Evolutionary conservation across 1,284 basidiomycete species (phyloP).

Genomic region (Ceratorhiza oryzae-sativae): DNA sequence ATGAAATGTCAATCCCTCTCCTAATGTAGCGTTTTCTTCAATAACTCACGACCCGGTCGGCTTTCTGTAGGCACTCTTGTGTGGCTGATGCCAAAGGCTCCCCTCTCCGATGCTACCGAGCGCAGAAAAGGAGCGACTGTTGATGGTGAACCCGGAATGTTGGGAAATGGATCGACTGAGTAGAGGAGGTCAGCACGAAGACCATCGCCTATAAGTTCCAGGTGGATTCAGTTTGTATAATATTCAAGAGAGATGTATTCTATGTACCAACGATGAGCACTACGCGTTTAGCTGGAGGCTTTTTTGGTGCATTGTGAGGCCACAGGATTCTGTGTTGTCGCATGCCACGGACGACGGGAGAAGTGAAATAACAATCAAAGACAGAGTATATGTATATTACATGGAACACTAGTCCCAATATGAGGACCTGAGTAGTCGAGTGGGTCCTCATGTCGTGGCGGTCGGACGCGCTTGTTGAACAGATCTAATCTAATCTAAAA

Average conservation of each 20-base stretch:
- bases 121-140: slow-evolving; percentile 82
- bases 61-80: slow-evolving; percentile 90
- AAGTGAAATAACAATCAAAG: slow-evolving; percentile 91
- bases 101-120: slow-evolving; percentile 67
- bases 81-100: slow-evolving; percentile 85
- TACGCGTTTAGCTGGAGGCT: slow-evolving; percentile 70
- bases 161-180: slow-evolving; percentile 65
- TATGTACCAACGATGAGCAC: slow-evolving; percentile 79
- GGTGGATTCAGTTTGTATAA: slow-evolving; percentile 6
- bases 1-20: background rate
- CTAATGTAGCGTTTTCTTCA: background rate
- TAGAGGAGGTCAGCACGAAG: slow-evolving; percentile 85
- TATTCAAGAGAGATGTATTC: background rate
- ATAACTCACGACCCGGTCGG: slow-evolving; percentile 71
- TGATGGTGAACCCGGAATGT: slow-evolving; percentile 60
- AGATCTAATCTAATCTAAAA: slow-evolving; percentile 30
- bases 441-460: slow-evolving; percentile 36
- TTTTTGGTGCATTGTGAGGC: slow-evolving; percentile 45
- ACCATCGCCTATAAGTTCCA: slow-evolving; percentile 68
- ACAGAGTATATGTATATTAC: slow-evolving; percentile 74
- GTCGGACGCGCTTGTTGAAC: background rate
- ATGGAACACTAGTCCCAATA: slow-evolving; percentile 77
- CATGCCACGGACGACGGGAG: slow-evolving; percentile 80
- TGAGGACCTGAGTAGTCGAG: slow-evolving; percentile 55
- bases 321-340: slow-evolving; percentile 54